phyloP scores from a whole-genome alignment of 371 early-diverging fungal species.

The Mortierella sp. region DNA sequence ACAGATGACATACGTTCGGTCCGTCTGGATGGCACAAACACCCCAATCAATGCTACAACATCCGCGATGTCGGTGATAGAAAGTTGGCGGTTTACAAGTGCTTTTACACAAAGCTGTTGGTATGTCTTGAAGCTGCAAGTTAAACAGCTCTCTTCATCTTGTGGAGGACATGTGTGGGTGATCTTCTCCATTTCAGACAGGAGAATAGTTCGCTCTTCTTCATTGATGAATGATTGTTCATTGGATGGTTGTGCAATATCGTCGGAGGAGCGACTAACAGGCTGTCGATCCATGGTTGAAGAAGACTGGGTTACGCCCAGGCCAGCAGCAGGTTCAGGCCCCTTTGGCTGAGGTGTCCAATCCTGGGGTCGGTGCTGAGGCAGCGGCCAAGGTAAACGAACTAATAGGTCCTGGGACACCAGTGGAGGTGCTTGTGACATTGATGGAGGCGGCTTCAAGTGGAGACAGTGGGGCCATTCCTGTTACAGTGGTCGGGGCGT shows the following conservation, averaged over 20 bases:
- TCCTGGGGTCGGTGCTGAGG: no score
- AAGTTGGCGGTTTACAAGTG: constrained; percentile 15
- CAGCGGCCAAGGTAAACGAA: no score
- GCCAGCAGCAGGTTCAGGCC: no score
- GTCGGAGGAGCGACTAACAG: no score
- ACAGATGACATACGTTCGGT: constrained; percentile 22
- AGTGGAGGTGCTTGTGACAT: no score
- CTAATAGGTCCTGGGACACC: no score
- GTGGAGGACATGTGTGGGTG: constrained; percentile 16
- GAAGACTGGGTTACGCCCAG: no score
- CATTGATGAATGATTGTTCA: constrained; percentile 10
- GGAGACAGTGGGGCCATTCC: no score
- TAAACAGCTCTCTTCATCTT: constrained; percentile 8
- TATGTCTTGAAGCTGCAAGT: constrained; percentile 19
- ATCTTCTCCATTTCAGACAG: constrained; percentile 21
- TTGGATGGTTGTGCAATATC: constrained; percentile 7
- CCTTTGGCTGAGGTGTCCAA: no score
- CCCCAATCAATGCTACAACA: constrained; percentile 21
- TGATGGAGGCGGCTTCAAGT: no score
- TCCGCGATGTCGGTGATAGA: constrained; percentile 20
- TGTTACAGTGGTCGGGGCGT: no score
- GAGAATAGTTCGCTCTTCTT: constrained; percentile 17
- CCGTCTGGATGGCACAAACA: constrained; percentile 19
- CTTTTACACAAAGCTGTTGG: constrained; percentile 14
- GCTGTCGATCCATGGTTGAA: no score